Base-by-base conservation (phyloP, 2,329 filamentous ascomycete genomes). In the Knoxdaviesia proteae region DNA sequence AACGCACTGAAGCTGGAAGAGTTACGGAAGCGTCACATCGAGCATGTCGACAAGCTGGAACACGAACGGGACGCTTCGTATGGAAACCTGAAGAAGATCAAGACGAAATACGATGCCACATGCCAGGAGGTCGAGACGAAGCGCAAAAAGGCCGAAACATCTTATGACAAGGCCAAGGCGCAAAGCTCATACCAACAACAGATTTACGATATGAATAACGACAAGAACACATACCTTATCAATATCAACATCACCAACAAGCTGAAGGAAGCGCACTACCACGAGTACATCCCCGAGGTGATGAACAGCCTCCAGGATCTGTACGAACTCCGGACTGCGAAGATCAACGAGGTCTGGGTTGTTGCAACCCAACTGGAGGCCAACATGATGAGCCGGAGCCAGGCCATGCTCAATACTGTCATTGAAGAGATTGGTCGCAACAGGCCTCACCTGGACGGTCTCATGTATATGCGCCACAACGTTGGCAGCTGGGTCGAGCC, bases 391-490 rank as follows among this genome's bases (percentile, higher is more conserved):
- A 70, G 76, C 46, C 74, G 79, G 49, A 87, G 84, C 54, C 74
- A 72, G 4, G 72, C 74, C 36, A 71, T 84, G 47, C 65, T 93
- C 50, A 69, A 80, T 32, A 77, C 80, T 49, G 69, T 94, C 7
- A 66, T 76, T 5, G 69, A 74, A 45, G 88, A 96, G 55, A 90
- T 98, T 41, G 73, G 80, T 8, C 74, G 88, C 45, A 98, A 98
- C 56, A 71, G 81, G 47, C 90, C 90, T 7, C 71, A 80, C 39
- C 70, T 98, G 36, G 92, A 98, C 59, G 93, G 86, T 20, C 84
- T 94, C 69, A 98, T 98, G 90, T 98, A 94, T 58, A 77, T 93
- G 45, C 78, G 81, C 47, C 90, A 98, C 63, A 98, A 98, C 54
- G 76, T 82, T 51, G 72, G 74, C 30, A 63, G 71, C 42, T 93